A percentile compares a stretch with the other conserved stretches of the same genome.
These are phyloP conservation scores for Dalbergia oliveri DNA, from an alignment of 306 rosid genomes.

Conservation along the genomic window DNA sequence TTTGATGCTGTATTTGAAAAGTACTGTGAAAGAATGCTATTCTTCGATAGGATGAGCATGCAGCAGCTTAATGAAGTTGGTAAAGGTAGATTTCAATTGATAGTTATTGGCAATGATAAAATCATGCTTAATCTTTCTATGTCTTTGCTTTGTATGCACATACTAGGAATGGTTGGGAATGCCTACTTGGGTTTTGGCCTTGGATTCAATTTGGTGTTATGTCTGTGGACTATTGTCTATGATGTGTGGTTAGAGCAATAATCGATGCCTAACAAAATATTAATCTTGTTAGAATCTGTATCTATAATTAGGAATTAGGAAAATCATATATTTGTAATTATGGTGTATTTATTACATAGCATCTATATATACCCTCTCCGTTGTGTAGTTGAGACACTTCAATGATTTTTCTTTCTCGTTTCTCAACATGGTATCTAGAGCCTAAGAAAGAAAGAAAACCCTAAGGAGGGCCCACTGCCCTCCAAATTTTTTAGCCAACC, in stretches of 20 bases:
- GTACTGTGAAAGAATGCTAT: slow-evolving; percentile 87
- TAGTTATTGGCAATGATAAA: slow-evolving; percentile 20
- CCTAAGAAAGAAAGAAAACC: too few species aligned
- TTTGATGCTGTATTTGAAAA: slow-evolving; percentile 85
- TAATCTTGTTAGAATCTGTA: too few species aligned
- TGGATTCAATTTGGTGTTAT: slow-evolving; percentile 15
- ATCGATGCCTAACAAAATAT: not conserved
- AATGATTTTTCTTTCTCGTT: too few species aligned
- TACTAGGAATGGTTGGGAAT: slow-evolving; percentile 3
- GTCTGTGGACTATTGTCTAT: not conserved
- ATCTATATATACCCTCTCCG: too few species aligned
- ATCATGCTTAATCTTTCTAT: not conserved
- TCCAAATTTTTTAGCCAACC: too few species aligned
- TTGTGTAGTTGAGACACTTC: too few species aligned
- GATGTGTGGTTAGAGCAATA: slow-evolving; percentile 11
- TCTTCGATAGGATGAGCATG: slow-evolving; percentile 78
- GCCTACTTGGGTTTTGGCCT: slow-evolving; percentile 16
- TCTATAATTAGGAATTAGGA: too few species aligned
- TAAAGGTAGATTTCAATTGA: slow-evolving; percentile 51
- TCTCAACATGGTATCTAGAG: too few species aligned
- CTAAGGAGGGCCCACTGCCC: too few species aligned
- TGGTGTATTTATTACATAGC: too few species aligned
- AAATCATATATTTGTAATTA: too few species aligned
- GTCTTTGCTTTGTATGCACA: not conserved
- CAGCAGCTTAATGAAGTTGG: slow-evolving; percentile 68